Conservation (phyloP, 139 green algal species). For the Haematococcus sp. region DNA sequence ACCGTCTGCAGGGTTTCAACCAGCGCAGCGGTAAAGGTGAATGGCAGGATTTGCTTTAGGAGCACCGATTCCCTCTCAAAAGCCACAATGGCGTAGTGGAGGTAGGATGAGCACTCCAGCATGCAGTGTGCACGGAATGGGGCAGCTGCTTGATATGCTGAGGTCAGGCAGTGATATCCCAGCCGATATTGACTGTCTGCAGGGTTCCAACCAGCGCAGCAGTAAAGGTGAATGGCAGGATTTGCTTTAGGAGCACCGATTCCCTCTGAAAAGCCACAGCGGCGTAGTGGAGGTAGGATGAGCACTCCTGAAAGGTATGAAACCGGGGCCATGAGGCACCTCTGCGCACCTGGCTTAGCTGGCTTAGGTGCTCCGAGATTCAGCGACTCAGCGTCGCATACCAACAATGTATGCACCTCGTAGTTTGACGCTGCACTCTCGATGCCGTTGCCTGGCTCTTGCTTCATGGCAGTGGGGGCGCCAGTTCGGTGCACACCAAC, state of each 20-base stretch:
- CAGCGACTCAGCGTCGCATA: conserved; percentile 25
- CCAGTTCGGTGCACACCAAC: conserved; percentile 38
- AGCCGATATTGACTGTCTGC: neutral
- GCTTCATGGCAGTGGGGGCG: neutral
- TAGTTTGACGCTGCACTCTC: conserved; percentile 40
- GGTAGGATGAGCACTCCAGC: no score
- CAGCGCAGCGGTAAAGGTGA: neutral
- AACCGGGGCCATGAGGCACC: neutral
- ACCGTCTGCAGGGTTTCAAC: neutral
- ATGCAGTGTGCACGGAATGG: no score
- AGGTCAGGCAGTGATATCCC: no score
- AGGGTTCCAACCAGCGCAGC: neutral
- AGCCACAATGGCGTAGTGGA: no score
- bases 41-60: no score
- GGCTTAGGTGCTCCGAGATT: conserved; percentile 9
- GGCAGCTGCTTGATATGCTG: no score
- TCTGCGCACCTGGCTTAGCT: conserved; percentile 8
- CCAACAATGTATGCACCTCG: conserved; percentile 65
- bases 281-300: no score
- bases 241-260: no score
- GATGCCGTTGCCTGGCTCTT: conserved; percentile 1
- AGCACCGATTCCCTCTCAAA: no score
- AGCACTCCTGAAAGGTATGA: neutral
- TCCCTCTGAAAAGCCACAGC: no score
- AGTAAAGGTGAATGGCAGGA: no score